Conservation (phyloP, 1,284 basidiomycete genomes). For the Leccinum angustisporum region DNA sequence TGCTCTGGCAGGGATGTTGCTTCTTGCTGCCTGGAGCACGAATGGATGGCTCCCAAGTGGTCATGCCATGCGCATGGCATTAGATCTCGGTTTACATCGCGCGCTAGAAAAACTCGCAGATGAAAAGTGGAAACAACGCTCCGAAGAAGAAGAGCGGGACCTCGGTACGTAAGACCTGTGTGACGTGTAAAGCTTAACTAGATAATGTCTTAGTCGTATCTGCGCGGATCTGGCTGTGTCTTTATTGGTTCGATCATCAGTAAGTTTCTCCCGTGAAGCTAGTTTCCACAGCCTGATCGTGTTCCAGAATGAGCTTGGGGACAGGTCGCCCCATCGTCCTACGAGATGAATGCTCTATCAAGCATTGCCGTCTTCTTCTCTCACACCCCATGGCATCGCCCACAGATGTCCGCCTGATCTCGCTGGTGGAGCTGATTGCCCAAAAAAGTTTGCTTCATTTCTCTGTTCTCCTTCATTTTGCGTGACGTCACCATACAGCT, state of each 20-base stretch:
- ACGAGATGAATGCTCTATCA: conserved; percentile 84
- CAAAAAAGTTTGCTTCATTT: conserved; percentile 66
- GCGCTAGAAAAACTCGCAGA: conserved; percentile 90
- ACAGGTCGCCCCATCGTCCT: conserved; percentile 88
- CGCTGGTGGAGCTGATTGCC: conserved; percentile 87
- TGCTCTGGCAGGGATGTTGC: conserved; percentile 68
- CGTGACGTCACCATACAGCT: conserved; percentile 45
- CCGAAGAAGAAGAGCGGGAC: conserved; percentile 84
- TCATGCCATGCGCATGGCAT: conserved; percentile 91
- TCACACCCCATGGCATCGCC: conserved; percentile 83
- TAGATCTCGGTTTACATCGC: conserved; percentile 89
- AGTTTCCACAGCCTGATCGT: conserved; percentile 21
- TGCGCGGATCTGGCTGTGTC: conserved; percentile 89
- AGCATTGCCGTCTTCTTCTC: conserved; percentile 78
- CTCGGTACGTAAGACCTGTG: conserved; percentile 52
- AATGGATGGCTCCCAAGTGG: conserved; percentile 92
- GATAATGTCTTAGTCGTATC: conserved; percentile 66
- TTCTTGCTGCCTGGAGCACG: conserved; percentile 90
- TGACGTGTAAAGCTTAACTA: conserved; percentile 8
- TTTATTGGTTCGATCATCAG: conserved; percentile 94
- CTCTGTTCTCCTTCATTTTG: conserved; percentile 18
- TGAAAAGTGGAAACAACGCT: conserved; percentile 59
- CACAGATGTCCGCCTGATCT: conserved; percentile 85
- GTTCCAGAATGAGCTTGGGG: conserved; percentile 78
- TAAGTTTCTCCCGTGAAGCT: conserved; percentile 38